A percentile compares a stretch with the other conserved stretches of the same genome.
Evolutionary conservation across 2,329 filamentous ascomycete species (phyloP).

Genomic region (Tolypocladium endophyticum): DNA sequence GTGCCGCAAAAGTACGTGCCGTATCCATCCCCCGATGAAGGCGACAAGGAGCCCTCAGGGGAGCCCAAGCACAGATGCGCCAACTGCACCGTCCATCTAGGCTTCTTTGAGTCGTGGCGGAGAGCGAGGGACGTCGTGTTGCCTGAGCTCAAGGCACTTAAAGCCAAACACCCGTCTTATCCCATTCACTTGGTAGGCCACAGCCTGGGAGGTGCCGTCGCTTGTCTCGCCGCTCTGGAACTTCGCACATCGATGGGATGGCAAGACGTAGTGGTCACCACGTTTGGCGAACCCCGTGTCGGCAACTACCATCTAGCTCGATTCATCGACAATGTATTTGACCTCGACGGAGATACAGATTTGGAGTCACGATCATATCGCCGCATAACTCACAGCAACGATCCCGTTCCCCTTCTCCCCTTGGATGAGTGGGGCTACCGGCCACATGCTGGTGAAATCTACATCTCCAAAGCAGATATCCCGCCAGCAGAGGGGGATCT

Average conservation of each 20-base stretch:
- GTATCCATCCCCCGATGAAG: constrained; percentile 54
- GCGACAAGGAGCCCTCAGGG: constrained; percentile 19
- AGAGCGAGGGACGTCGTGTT: constrained; percentile 62
- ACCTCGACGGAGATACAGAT: constrained; percentile 21
- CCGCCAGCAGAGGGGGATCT: constrained; percentile 61
- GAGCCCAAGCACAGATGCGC: constrained; percentile 48
- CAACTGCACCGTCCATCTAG: constrained; percentile 88
- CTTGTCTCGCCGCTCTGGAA: constrained; percentile 76
- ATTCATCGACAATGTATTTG: constrained; percentile 45
- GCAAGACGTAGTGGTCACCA: constrained; percentile 67
- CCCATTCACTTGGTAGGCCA: constrained; percentile 75
- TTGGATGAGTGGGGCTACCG: constrained; percentile 79
- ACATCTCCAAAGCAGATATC: constrained; percentile 62
- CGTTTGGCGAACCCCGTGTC: constrained; percentile 77
- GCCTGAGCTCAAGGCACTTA: constrained; percentile 50
- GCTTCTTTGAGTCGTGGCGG: constrained; percentile 79
- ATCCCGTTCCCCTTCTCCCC: constrained; percentile 83
- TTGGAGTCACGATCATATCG: constrained; percentile 43
- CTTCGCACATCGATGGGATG: constrained; percentile 62
- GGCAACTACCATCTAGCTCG: constrained; percentile 46
- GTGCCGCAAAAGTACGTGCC: constrained; percentile 84
- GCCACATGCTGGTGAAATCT: constrained; percentile 80
- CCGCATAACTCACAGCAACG: constrained; percentile 74
- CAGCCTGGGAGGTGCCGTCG: constrained; percentile 85
- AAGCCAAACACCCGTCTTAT: constrained; percentile 56